Percentiles rank a stretch among this genome's conserved stretches.
phyloP scores from a whole-genome alignment of 345 rosid genomes.

The Gossypium rotundifolium region DNA sequence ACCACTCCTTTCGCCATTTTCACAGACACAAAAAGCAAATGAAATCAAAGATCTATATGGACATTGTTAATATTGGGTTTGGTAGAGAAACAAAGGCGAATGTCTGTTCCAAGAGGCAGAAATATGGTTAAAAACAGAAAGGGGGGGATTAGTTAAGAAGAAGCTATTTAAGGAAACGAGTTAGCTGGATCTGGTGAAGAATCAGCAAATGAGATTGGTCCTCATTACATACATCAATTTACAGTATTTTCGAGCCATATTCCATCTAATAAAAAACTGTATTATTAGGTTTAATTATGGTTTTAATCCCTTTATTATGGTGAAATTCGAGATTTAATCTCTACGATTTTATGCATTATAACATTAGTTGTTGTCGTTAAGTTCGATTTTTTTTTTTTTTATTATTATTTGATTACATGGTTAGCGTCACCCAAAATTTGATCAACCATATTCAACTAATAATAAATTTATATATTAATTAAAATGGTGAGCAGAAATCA shows the following conservation, averaged over 20 bases:
- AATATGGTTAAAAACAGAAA: slow-evolving; percentile 3
- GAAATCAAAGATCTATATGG: slow-evolving; percentile 3
- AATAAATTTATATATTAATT: no score
- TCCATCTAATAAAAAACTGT: background rate
- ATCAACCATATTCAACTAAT: no score
- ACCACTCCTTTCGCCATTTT: slow-evolving; percentile 37
- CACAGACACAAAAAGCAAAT: background rate
- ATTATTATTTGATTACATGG: no score
- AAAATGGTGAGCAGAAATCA: no score
- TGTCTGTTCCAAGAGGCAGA: background rate
- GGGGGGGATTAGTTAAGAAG: background rate
- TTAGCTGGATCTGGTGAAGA: slow-evolving; percentile 3
- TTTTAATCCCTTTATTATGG: no score
- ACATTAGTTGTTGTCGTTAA: no score
- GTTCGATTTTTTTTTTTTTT: no score
- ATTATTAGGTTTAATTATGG: background rate
- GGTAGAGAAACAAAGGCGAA: background rate
- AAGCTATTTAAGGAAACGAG: slow-evolving; percentile 3
- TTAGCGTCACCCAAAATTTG: no score
- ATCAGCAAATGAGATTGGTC: background rate
- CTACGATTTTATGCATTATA: no score
- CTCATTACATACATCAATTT: background rate
- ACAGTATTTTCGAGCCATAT: slow-evolving; percentile 13
- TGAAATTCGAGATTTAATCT: no score
- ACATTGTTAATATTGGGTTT: background rate